phyloP scores from a whole-genome alignment of 352 stramenopile genomes.

The Blastocystis sp. region DNA sequence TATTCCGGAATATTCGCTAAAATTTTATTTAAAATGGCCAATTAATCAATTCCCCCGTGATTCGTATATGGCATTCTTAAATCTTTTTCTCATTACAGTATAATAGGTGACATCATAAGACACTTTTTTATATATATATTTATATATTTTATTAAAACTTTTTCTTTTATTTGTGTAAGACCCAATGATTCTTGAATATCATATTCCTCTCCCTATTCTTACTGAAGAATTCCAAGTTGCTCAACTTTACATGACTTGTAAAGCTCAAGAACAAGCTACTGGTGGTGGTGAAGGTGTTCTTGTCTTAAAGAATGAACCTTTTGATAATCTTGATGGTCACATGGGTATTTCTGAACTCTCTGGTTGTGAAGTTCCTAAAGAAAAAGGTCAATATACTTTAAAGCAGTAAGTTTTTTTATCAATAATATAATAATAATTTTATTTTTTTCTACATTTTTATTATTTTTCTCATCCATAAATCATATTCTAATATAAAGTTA shows the following conservation, averaged over 20 bases:
- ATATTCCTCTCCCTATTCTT: conserved; percentile 28
- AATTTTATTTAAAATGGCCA: no score
- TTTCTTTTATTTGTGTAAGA: no score
- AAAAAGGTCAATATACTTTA: conserved; percentile 36
- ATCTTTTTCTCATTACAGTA: no score
- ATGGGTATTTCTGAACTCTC: conserved; percentile 34
- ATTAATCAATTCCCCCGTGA: no score
- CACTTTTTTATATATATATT: no score
- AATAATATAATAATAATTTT: no score
- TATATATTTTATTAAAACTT: no score
- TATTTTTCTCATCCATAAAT: no score
- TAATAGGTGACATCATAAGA: no score
- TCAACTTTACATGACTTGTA: conserved; percentile 31
- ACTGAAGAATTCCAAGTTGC: conserved; percentile 33
- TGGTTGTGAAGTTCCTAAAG: conserved; percentile 23
- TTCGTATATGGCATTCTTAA: no score
- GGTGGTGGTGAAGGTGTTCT: conserved; percentile 35
- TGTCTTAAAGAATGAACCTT: conserved; percentile 34
- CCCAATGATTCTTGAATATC: conserved; percentile 36
- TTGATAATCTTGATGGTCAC: conserved; percentile 36
- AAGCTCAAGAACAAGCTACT: conserved; percentile 26
- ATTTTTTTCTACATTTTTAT: no score
- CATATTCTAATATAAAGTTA: background rate
- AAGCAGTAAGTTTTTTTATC: conserved; percentile 6
- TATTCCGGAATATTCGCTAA: no score